Conservation (phyloP, 768 basidiomycete species). For the Hydnomerulius pinastri region DNA sequence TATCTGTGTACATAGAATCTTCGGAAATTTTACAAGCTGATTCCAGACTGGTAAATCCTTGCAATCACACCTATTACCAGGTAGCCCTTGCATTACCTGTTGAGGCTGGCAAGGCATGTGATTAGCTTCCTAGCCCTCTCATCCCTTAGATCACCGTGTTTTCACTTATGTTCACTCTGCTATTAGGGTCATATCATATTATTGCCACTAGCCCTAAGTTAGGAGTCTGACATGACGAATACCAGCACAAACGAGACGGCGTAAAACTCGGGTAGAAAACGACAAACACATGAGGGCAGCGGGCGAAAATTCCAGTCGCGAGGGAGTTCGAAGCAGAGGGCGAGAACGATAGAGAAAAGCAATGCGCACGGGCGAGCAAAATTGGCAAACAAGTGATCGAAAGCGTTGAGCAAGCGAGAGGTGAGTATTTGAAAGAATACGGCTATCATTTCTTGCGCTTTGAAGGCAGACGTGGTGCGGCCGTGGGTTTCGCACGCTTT, state of each 20-base stretch:
- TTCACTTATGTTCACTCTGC: neutral
- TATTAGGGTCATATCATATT: neutral
- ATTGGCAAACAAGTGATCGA: neutral
- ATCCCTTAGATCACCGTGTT: neutral
- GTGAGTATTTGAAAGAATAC: too few species aligned
- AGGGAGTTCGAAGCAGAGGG: too few species aligned
- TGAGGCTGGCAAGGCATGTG: neutral
- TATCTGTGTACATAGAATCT: neutral
- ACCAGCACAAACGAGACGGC: too few species aligned
- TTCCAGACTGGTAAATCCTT: neutral
- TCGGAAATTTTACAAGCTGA: neutral
- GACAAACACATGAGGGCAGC: too few species aligned
- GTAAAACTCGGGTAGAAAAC: too few species aligned
- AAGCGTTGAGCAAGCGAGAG: too few species aligned
- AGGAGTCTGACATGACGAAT: neutral
- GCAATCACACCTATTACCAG: neutral
- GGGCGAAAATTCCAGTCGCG: too few species aligned
- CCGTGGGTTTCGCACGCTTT: too few species aligned
- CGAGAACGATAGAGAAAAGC: too few species aligned
- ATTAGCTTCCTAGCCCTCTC: neutral
- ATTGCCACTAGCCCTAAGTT: neutral
- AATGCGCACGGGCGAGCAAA: too few species aligned
- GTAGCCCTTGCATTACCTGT: neutral
- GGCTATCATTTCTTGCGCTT: too few species aligned
- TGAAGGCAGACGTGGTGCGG: too few species aligned